Evolutionary conservation across 2,329 filamentous ascomycete species (phyloP).

Genomic region (Hysterium pulicare): DNA sequence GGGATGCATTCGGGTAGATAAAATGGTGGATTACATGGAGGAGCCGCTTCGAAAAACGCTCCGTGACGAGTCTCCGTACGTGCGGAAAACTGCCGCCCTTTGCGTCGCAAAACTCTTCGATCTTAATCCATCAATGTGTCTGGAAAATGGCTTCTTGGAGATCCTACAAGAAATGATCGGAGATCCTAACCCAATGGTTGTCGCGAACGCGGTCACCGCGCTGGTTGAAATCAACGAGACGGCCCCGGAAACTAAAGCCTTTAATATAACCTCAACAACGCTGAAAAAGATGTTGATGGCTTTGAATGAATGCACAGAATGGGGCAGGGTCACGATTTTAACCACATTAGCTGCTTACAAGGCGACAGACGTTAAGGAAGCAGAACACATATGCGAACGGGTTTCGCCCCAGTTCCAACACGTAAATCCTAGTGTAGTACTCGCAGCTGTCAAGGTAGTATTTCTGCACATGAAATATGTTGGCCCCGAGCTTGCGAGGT

Average conservation of each 20-base stretch:
- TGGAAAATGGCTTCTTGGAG: conserved; percentile 96
- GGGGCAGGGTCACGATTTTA: conserved; percentile 92
- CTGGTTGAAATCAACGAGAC: conserved; percentile 87
- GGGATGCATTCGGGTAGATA: conserved; percentile 97
- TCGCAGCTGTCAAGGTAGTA: conserved; percentile 96
- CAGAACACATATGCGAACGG: conserved; percentile 96
- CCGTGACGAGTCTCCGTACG: conserved; percentile 95
- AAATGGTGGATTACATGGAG: conserved; percentile 99
- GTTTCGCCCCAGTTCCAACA: conserved; percentile 97
- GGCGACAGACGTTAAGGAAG: conserved; percentile 84
- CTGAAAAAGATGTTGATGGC: conserved; percentile 96
- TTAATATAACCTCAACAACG: conserved; percentile 76
- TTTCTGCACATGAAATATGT: conserved; percentile 93
- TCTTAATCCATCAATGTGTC: conserved; percentile 83
- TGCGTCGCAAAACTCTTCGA: conserved; percentile 98
- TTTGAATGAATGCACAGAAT: conserved; percentile 96
- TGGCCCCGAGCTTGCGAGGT: conserved; percentile 71
- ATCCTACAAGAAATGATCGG: conserved; percentile 92
- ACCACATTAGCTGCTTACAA: conserved; percentile 86
- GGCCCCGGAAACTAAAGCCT: conserved; percentile 82
- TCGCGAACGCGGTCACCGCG: conserved; percentile 94
- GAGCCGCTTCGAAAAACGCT: conserved; percentile 94
- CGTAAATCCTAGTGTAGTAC: conserved; percentile 92
- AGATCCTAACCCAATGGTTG: conserved; percentile 98
- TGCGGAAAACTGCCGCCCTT: conserved; percentile 95